A percentile compares a stretch with the other conserved stretches of the same genome.
Evolutionary conservation across 352 stramenopile species (phyloP).

Genomic region (Globisporangium cederbergense): DNA sequence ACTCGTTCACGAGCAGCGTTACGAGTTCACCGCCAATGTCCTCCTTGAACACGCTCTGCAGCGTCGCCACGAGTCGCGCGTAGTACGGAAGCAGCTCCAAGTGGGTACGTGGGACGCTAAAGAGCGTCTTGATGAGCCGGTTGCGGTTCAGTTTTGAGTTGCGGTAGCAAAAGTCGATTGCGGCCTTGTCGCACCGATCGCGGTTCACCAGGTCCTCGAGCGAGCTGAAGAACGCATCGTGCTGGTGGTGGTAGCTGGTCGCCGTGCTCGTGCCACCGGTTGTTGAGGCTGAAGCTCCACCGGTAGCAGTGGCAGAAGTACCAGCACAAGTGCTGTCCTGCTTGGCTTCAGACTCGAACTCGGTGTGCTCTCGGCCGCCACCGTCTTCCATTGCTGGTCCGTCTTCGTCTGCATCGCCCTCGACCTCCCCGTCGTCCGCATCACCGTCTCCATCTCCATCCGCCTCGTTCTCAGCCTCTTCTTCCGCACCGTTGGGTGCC

Average conservation of each 20-base stretch:
- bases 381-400: constrained; percentile 22
- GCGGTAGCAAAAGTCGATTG: constrained; percentile 95
- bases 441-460: constrained; percentile 30
- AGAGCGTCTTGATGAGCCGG: constrained; percentile 92
- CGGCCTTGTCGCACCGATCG: constrained; percentile 94
- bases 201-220: constrained; percentile 94
- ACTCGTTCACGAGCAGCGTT: constrained; percentile 91
- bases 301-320: constrained; percentile 12
- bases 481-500: constrained; percentile 21
- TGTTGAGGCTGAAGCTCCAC: constrained; percentile 1
- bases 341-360: constrained; percentile 20
- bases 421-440: constrained; percentile 31
- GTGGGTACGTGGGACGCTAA: constrained; percentile 89
- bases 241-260: constrained; percentile 89
- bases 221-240: constrained; percentile 90
- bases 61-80: constrained; percentile 89
- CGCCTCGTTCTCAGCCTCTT: constrained; percentile 31
- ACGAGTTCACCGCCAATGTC: constrained; percentile 91
- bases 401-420: constrained; percentile 17
- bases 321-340: background rate
- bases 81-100: constrained; percentile 96
- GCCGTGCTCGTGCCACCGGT: constrained; percentile 10
- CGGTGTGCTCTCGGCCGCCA: constrained; percentile 13
- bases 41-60: constrained; percentile 91
- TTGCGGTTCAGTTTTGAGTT: constrained; percentile 93